Base-by-base conservation (phyloP, 768 basidiomycete genomes). In the Tricholomella constricta region DNA sequence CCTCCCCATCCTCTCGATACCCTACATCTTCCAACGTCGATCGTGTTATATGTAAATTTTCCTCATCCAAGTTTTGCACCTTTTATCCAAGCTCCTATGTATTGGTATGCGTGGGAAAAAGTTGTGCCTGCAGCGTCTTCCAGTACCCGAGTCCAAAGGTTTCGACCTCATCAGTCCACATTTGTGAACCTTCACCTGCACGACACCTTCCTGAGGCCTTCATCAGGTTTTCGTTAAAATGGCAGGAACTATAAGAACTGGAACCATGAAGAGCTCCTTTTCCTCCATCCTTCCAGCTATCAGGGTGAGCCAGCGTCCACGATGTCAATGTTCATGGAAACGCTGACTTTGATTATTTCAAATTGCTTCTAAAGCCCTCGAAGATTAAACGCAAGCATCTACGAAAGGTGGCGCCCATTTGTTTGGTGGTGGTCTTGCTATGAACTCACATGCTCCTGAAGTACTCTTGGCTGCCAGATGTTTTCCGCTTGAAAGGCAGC, bases 401-500 rank as follows among this genome's bases (percentile, higher is more conserved):
- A 50, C 77, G 83, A 66, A 83, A 80, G 68, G 83, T 50, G 34
- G 20, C 31, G 19, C 37, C 35, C 2, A 36, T 36, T 44, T 19
- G 12, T 27, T 29, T 51, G 42, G 31, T 25, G 41, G 31, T 25
- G n/a, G n/a, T 1, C 25, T 5, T 23, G 4, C 27, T 8, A 36
- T 41, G 2, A 32, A 1, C 8, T 25, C 22, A 43, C 23, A 42
- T 38, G 20, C 41, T 46, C 37, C 34, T 26, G 15, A 46, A 91
- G 89, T 92, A 91, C 65, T 90, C 89, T 14, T 95, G 93, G 92
- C 74, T 94, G 11, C 90, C 92, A 2, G 93, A 94, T 69, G 89
- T 94, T 17, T 75, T 94, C 38, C 82, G 92, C 35, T 50, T 94
- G 57, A 85, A 92, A 76, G 89, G 90, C 59, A 91, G 88, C 58